These are phyloP conservation scores for Fusarium sp. DNA, from an alignment of 2,329 filamentous ascomycete species.

Conservation along the genomic window DNA sequence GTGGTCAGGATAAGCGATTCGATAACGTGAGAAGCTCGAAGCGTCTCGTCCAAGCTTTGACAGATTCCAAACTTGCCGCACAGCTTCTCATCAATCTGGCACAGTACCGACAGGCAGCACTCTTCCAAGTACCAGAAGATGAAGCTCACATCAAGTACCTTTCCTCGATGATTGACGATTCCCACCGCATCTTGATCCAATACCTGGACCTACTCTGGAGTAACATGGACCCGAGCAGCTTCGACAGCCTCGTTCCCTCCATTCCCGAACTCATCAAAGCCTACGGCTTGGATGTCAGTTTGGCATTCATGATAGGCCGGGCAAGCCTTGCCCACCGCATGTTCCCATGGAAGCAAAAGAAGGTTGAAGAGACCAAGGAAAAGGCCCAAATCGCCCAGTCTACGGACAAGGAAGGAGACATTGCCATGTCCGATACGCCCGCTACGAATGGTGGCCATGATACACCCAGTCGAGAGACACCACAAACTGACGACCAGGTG, in stretches of 20 bases:
- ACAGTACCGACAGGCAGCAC: conserved; percentile 88
- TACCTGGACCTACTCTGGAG: conserved; percentile 90
- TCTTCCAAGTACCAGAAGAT: conserved; percentile 77
- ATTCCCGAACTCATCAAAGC: conserved; percentile 79
- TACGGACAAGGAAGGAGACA: conserved; percentile 68
- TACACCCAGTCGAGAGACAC: conserved; percentile 44
- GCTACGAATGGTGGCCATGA: conserved; percentile 44
- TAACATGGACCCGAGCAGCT: conserved; percentile 80
- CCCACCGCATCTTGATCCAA: conserved; percentile 85
- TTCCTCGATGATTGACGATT: conserved; percentile 88
- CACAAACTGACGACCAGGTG: conserved; percentile 51
- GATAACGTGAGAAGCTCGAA: conserved; percentile 79
- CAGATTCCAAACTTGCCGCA: conserved; percentile 80
- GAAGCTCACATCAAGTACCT: conserved; percentile 89
- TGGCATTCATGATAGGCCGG: conserved; percentile 88
- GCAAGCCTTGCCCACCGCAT: conserved; percentile 78
- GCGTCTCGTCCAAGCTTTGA: conserved; percentile 82
- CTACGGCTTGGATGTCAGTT: conserved; percentile 80
- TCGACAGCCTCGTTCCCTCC: conserved; percentile 81
- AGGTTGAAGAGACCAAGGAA: conserved; percentile 45
- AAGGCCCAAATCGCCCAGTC: conserved; percentile 46
- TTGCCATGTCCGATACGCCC: conserved; percentile 60
- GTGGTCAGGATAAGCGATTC: conserved; percentile 84
- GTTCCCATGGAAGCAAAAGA: conserved; percentile 56
- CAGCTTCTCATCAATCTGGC: conserved; percentile 90